A percentile compares a stretch with the other conserved stretches of the same genome.
Conservation (phyloP, 768 basidiomycete genomes). For the Rhodosporidiobolus odoratus region DNA sequence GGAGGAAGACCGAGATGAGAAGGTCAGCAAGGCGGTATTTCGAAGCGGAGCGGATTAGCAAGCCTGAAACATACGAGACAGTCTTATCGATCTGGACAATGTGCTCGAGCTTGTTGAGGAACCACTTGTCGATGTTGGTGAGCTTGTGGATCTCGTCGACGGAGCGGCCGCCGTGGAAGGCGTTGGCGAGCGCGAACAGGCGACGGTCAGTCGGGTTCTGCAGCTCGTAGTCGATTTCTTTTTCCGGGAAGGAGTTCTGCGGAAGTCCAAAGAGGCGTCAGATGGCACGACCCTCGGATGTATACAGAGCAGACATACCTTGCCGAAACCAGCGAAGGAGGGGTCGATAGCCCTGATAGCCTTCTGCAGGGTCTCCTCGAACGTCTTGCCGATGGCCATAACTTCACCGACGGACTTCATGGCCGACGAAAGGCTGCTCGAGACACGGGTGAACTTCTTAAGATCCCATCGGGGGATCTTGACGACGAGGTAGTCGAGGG, state of each 20-base stretch:
- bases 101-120: conserved; percentile 78
- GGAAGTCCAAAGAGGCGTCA: neutral
- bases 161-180: conserved; percentile 84
- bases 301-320: conserved; percentile 52
- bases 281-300: neutral
- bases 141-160: conserved; percentile 96
- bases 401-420: conserved; percentile 99
- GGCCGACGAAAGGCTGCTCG: conserved; percentile 79
- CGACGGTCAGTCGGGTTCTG: conserved; percentile 93
- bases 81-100: conserved; percentile 74
- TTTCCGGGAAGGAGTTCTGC: conserved; percentile 54
- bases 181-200: conserved; percentile 90
- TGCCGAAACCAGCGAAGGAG: conserved; percentile 84
- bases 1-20: neutral
- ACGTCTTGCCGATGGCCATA: conserved; percentile 97
- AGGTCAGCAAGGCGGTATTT: neutral
- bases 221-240: conserved; percentile 87
- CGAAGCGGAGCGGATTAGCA: neutral
- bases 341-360: conserved; percentile 96
- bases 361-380: conserved; percentile 98
- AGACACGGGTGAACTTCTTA: conserved; percentile 94
- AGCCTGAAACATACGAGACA: conserved; percentile 59
- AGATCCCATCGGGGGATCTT: conserved; percentile 99
- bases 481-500: conserved; percentile 92
- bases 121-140: conserved; percentile 99